Base-by-base conservation (phyloP, 371 early-diverging fungal genomes). In the Globomyces sp. region DNA sequence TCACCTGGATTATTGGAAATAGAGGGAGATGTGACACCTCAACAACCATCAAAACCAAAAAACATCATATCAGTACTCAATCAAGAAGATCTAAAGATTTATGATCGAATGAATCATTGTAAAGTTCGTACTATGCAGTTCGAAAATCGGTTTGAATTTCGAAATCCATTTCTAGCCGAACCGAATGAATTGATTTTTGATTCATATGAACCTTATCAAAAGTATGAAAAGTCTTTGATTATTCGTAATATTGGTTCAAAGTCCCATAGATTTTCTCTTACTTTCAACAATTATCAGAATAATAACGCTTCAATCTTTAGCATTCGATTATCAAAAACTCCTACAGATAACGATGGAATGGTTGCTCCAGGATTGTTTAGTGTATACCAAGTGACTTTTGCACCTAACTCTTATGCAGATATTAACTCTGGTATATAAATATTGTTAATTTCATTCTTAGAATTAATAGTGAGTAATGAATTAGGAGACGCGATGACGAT, bases 311-410 rank as follows among this genome's bases (percentile, higher is more conserved):
- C 63, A 9, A 75, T 65, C 45, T 81, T 81, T 53, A 34, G 49
- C 1, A 52, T 77, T 34, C 46, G 57, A n/a, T 60, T 78, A 37
- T 51, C 65, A 2, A n/a, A 70, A 10, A 67, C 75, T 8, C 81
- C 86, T 5, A 74, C 77, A n/a, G 73, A 77, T 2, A 72, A 77
- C 43, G 77, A 79, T 13, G 81, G 80, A 1, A 58, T 80, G 13
- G 77, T 83, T 45, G 86, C 87, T 0, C 80, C 74, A 8, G 76
- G 82, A 1, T 77, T 81, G 74, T 69, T 70, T 47, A 66, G 70
- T 34, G 42, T 53, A 46, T 81, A 77, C 64, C 47, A 49, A 10
- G 62, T 81, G 13, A 55, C 68, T 0, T 81, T 81, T 57, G 63
- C 47, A 0, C 81, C 81, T 2, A 59, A 74, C 57, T 73, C 75